phyloP scores from a whole-genome alignment of 805 yeast species.

The Candida suzukii region DNA sequence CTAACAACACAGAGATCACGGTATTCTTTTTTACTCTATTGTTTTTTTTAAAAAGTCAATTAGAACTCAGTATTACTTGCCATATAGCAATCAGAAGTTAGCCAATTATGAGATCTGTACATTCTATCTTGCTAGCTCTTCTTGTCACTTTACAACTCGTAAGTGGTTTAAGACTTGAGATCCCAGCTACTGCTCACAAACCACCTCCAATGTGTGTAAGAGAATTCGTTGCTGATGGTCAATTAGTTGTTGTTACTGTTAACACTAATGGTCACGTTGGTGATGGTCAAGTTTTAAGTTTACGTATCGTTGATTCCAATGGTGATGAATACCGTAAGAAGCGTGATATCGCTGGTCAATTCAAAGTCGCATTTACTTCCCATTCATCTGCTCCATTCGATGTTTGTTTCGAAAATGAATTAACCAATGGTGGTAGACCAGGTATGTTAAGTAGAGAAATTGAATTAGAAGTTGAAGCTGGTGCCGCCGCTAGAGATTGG shows the following conservation, averaged over 20 bases:
- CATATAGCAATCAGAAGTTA: too few relatives aligned
- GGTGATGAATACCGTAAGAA: conserved; percentile 83
- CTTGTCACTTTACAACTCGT: conserved; percentile 5
- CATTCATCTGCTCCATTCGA: conserved; percentile 81
- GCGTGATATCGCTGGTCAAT: conserved; percentile 66
- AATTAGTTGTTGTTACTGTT: conserved; percentile 79
- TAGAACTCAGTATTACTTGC: too few relatives aligned
- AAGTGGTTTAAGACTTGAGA: conserved; percentile 22
- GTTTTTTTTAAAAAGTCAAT: too few relatives aligned
- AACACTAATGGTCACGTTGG: conserved; percentile 68
- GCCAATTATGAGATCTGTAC: conserved; percentile 6
- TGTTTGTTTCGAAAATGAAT: conserved; percentile 76
- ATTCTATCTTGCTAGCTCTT: conserved; percentile 4
- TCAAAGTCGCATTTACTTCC: conserved; percentile 78
- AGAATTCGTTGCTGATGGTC: conserved; percentile 81
- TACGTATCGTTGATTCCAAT: conserved; percentile 63
- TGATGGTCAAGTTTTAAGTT: conserved; percentile 79
- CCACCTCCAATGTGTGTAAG: conserved; percentile 74
- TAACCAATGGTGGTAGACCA: conserved; percentile 32
- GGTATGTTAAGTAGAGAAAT: conserved; percentile 55
- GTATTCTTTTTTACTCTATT: too few relatives aligned
- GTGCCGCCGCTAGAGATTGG: conserved; percentile 98
- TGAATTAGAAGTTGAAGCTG: conserved; percentile 89
- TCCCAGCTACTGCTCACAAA: conserved; percentile 20
- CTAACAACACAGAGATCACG: too few relatives aligned